These are phyloP conservation scores for Tremellales sp. DNA, from an alignment of 1,284 basidiomycete species.

Conservation along the genomic window DNA sequence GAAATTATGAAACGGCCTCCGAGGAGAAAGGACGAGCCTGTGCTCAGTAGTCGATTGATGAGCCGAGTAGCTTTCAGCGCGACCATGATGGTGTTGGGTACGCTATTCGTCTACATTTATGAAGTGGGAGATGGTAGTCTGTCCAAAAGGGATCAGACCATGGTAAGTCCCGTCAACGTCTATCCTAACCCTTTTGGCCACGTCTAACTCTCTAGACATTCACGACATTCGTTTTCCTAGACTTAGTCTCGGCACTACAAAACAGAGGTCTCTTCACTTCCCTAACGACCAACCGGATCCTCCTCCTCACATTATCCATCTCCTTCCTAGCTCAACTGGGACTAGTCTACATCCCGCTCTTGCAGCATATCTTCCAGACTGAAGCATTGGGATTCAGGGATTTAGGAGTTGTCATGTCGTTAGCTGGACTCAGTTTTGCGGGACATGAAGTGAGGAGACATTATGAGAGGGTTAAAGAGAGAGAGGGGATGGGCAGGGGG, in stretches of 20 bases:
- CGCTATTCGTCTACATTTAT: constrained; percentile 79
- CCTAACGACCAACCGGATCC: constrained; percentile 78
- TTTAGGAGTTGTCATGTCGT: constrained; percentile 64
- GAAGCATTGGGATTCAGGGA: constrained; percentile 68
- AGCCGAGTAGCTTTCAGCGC: constrained; percentile 84
- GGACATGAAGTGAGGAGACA: constrained; percentile 75
- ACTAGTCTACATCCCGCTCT: constrained; percentile 82
- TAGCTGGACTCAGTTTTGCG: constrained; percentile 65
- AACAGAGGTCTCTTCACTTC: constrained; percentile 83
- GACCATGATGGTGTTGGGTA: constrained; percentile 81
- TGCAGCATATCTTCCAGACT: constrained; percentile 93
- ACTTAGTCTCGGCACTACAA: constrained; percentile 89
- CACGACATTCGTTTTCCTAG: constrained; percentile 93
- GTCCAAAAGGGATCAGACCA: constrained; percentile 83
- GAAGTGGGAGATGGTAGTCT: constrained; percentile 76
- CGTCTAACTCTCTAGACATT: constrained; percentile 64
- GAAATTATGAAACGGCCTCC: constrained; percentile 87
- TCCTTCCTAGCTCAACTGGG: constrained; percentile 78
- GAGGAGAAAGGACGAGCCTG: constrained; percentile 79
- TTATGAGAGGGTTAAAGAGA: constrained; percentile 60
- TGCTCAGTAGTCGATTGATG: constrained; percentile 70
- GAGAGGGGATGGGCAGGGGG: constrained; percentile 24
- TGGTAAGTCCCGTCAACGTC: constrained; percentile 57
- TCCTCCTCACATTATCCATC: constrained; percentile 76
- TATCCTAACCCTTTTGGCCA: neutral